Percentiles rank a stretch among this genome's conserved stretches.
These are phyloP conservation scores for Fusarium denticulatum DNA, from an alignment of 2,329 filamentous ascomycete species.

Conservation along the genomic window DNA sequence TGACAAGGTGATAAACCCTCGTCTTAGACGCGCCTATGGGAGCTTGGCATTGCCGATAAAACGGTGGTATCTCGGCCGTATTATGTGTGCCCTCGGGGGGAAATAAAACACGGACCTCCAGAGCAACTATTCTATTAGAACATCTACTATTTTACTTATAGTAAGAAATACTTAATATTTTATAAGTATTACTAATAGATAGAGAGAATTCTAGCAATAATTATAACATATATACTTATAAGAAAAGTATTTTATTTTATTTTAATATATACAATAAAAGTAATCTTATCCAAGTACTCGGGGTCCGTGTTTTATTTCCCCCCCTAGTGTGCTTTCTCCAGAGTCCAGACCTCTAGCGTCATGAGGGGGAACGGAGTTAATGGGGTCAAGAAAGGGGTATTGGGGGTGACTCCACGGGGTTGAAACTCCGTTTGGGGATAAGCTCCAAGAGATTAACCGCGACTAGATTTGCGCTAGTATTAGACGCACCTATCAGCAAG, in stretches of 20 bases:
- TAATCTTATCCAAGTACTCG: too few species aligned
- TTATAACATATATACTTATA: too few species aligned
- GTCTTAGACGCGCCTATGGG: slow-evolving; percentile 2
- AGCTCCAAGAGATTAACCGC: neutral
- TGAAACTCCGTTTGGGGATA: neutral
- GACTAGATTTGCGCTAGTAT: neutral
- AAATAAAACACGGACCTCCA: too few species aligned
- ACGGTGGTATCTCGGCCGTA: neutral
- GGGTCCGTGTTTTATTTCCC: too few species aligned
- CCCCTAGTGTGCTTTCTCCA: neutral
- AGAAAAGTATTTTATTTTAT: too few species aligned
- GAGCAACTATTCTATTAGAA: too few species aligned
- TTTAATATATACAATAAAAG: too few species aligned
- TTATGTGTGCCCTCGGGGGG: too few species aligned
- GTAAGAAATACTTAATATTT: too few species aligned
- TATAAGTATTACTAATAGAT: too few species aligned
- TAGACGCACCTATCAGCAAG: neutral
- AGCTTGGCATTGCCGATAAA: neutral
- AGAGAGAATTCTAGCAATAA: too few species aligned
- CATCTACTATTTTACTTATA: too few species aligned
- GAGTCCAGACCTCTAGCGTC: neutral
- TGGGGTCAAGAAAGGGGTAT: neutral
- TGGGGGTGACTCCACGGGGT: neutral
- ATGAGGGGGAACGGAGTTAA: neutral
- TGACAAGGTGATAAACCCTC: neutral